Percentiles rank a stretch among this genome's conserved stretches.
Conservation (phyloP, 1,139 yeast genomes). For the Suhomyces kunorum region DNA sequence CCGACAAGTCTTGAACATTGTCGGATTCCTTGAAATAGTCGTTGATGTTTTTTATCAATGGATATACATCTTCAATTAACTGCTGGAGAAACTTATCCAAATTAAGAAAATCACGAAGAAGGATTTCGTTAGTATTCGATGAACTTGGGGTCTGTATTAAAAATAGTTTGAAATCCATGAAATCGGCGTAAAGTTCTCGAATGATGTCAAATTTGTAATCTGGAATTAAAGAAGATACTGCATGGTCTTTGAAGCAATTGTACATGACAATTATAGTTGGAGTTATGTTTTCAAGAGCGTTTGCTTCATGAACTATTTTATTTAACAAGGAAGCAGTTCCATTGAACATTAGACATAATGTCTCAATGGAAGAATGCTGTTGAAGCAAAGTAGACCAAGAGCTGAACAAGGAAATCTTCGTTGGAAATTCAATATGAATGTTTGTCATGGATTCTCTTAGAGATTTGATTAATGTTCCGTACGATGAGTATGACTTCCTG, state of each 20-base stretch:
- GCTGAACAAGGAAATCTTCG: conserved; percentile 40
- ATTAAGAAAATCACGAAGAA: conserved; percentile 22
- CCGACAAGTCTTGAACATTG: conserved; percentile 17
- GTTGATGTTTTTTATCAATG: conserved; percentile 31
- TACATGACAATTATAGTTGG: conserved; percentile 30
- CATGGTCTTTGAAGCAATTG: conserved; percentile 30
- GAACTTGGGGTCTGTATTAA: conserved; percentile 17
- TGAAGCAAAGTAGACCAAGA: conserved; percentile 42
- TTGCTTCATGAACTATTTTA: conserved; percentile 30
- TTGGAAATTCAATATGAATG: conserved; percentile 39
- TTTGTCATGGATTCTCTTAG: conserved; percentile 34
- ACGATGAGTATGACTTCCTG: conserved; percentile 36
- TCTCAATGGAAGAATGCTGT: conserved; percentile 35
- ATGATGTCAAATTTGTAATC: conserved; percentile 38
- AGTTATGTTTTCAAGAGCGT: conserved; percentile 24
- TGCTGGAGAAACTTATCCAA: conserved; percentile 33
- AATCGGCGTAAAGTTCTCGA: conserved; percentile 26
- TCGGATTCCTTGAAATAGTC: conserved; percentile 21
- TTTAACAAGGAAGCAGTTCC: conserved; percentile 39
- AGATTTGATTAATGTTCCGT: conserved; percentile 37
- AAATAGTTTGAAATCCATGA: conserved; percentile 26
- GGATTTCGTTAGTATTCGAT: conserved; percentile 13
- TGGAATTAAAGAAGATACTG: conserved; percentile 31
- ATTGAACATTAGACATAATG: conserved; percentile 33
- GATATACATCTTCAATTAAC: conserved; percentile 30